Evolutionary conservation across 1,284 basidiomycete species (phyloP), one percentile per base, ranked within the genome.

Genomic region (Trametes pubescens): DNA sequence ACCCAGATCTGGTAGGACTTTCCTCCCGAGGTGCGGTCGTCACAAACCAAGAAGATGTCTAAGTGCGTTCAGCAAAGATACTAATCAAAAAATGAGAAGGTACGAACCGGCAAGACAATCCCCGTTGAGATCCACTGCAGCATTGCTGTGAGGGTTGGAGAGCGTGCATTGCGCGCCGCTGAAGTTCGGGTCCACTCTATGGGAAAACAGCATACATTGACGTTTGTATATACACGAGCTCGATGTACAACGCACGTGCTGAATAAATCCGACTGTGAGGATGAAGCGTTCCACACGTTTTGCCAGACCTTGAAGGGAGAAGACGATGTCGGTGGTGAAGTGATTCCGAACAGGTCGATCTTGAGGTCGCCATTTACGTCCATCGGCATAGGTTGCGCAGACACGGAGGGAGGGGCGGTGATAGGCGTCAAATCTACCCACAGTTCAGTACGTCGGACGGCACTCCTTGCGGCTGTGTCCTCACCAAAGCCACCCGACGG

Each of bases 71-170:
- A 48, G 43, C 21, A 21, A 44, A 1, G 60, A 14, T 70, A 65
- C 22, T 44, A 40, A 47, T 10, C 34, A 40, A 10, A 37, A 18
- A 34, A 37, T 21, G 46, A 18, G 22, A 51, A 24, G 18, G 22
- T 21, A 9, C 83, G 49, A 56, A 92, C 93, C 94, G 65, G 95
- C 95, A 7, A 98, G 82, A 76, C 98, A 99, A 76, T 99, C 97
- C 14, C 97, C 97, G 69, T 99, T 90, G 53, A 99, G 80, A 74
- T 99, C 97, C 18, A 99, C 85, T n/a, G 95, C 92, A 0, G 96
- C 95, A 74, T 96, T 98, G 74, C 92, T 96, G 76, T 99, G 98
- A 0, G 96, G 96, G 69, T 91, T 88, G 2, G 93, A 86, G 13
- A 97, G 76, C 14, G 81, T 85, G 78, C 98, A 99, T 47, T 86